Base-by-base conservation (phyloP, 352 stramenopile species). In the Thalassiosira exigua region DNA sequence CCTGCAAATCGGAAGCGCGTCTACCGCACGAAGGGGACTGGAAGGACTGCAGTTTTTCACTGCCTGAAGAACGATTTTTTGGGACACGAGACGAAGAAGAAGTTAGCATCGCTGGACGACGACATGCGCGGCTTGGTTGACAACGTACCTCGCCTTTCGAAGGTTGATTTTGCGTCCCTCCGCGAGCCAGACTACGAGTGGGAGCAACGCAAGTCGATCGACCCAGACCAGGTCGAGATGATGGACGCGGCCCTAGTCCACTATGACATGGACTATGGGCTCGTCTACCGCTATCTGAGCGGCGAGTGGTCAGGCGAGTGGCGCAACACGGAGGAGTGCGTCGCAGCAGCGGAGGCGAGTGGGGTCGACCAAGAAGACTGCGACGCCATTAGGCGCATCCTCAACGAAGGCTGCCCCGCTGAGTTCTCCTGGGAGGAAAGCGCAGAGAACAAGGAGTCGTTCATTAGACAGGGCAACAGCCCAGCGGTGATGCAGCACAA, bases 381-480 rank as follows among this genome's bases (percentile, higher is more conserved):
- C 7, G 5, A 56, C 4, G 39, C 72, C 21, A 66, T 81, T 7
- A 5, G 24, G 0, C 21, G 72, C 9, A 75, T 81, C 4, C 46
- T 81, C 2, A 30, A 2, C 1, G 5, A 62, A 19, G 62, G 64
- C 4, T 64, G 42, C 29, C 72, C 72, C 12, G 9, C 14, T 9
- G 27, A 54, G 27, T 22, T 84, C 0, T 14, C 51, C 7, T 66
- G n/a, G 1, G 1, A 57, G 0, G 60, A 69, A 11, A 3, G 1
- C 5, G 9, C 19, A 21, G 11, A 27, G 29, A 0, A 70, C 51
- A 9, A 75, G 66, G 27, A 2, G 32, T 11, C 7, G 1, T 3
- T 66, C 53, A 41, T 79, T 0, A 7, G 1, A 46, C 41, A 44
- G 11, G 69, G 75, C 0, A 84, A 80, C 27, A 33, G 72, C 5